Conservation (phyloP, 1,139 yeast genomes). For the Candida sp. region DNA sequence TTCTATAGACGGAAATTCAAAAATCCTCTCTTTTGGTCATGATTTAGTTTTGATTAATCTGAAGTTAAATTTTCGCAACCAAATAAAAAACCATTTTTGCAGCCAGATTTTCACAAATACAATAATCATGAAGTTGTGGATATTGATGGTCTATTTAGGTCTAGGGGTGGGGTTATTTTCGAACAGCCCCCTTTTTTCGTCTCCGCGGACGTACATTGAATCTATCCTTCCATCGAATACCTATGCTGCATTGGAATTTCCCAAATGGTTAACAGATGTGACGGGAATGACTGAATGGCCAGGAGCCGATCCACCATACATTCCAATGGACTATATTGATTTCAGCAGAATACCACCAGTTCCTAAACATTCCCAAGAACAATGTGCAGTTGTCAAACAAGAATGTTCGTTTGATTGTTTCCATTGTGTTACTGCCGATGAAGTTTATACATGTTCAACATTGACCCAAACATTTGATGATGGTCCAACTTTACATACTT, state of each 20-base stretch:
- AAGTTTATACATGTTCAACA: constrained; percentile 67
- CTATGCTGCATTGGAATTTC: constrained; percentile 34
- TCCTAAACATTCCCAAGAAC: constrained; percentile 54
- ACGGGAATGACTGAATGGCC: constrained; percentile 85
- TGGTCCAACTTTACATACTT: constrained; percentile 81
- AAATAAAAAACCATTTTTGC: neutral
- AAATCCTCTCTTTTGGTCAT: no score
- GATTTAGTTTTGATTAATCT: no score
- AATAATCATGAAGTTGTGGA: no score
- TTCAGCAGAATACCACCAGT: constrained; percentile 46
- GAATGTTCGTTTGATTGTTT: constrained; percentile 86
- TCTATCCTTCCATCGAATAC: neutral
- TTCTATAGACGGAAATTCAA: no score
- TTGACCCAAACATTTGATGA: constrained; percentile 92
- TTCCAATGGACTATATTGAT: constrained; percentile 72
- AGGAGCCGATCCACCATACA: constrained; percentile 79
- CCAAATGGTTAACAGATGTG: constrained; percentile 71
- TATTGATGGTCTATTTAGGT: neutral
- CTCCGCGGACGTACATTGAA: neutral
- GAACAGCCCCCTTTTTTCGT: neutral
- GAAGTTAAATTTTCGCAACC: neutral
- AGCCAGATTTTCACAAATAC: neutral
- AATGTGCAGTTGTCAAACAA: constrained; percentile 42
- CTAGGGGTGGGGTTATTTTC: neutral
- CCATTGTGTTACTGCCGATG: constrained; percentile 76